phyloP scores from a whole-genome alignment of 1,284 basidiomycete genomes.

The Phylloporus gajari region DNA sequence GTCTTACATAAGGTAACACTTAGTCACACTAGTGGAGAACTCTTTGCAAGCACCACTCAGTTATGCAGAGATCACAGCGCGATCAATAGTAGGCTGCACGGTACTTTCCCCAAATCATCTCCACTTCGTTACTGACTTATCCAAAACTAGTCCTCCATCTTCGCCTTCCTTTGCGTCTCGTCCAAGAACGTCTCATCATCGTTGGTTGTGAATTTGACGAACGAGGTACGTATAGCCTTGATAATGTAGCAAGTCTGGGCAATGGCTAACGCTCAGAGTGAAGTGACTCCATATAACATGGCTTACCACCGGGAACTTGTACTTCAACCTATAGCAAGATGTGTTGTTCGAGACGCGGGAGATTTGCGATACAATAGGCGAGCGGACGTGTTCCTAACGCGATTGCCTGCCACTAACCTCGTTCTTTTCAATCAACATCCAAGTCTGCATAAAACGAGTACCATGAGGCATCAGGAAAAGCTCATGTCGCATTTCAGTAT shows the following conservation, averaged over 20 bases:
- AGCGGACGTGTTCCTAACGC: slow-evolving; percentile 82
- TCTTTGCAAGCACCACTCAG: no score
- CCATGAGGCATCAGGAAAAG: slow-evolving; percentile 99
- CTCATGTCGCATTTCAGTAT: slow-evolving; percentile 98
- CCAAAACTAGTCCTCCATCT: slow-evolving; percentile 62
- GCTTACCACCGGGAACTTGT: slow-evolving; percentile 94
- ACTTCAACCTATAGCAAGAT: slow-evolving; percentile 92
- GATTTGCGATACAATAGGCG: slow-evolving; percentile 95
- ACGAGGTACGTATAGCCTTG: slow-evolving; percentile 69
- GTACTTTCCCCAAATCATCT: slow-evolving; percentile 19
- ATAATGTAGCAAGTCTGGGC: neutral
- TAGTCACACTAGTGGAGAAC: no score
- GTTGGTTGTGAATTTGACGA: slow-evolving; percentile 99
- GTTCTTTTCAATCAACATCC: slow-evolving; percentile 99
- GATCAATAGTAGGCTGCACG: no score
- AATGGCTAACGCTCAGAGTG: slow-evolving; percentile 9
- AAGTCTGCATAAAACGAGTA: slow-evolving; percentile 99
- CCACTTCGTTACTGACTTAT: slow-evolving; percentile 13
- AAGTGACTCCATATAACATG: slow-evolving; percentile 98
- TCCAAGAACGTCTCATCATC: slow-evolving; percentile 85
- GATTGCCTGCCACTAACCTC: slow-evolving; percentile 61
- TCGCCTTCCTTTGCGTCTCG: slow-evolving; percentile 96
- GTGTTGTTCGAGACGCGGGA: slow-evolving; percentile 98
- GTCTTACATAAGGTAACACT: no score
- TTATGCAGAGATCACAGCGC: no score